Percentiles rank a stretch among this genome's conserved stretches.
Conservation (phyloP, 2,329 filamentous ascomycete species). For the Fusarium sp. region DNA sequence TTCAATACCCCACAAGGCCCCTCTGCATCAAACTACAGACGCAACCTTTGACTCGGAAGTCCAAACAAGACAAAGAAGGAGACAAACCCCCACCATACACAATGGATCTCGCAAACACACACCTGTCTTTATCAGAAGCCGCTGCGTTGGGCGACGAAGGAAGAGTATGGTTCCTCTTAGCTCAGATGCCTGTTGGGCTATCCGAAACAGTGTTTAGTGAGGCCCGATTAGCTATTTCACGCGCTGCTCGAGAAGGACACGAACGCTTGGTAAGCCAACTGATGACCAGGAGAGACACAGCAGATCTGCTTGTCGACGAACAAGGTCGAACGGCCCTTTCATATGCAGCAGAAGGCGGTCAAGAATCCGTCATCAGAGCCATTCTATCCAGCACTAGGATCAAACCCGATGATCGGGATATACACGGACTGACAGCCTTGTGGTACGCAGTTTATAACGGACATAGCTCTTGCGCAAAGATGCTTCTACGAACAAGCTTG, state of each 20-base stretch:
- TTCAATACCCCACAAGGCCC: background rate
- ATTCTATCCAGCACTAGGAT: background rate
- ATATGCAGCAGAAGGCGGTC: constrained; percentile 2
- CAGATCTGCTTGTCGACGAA: background rate
- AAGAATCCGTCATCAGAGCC: background rate
- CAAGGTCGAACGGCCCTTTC: constrained; percentile 1
- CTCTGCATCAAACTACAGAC: background rate
- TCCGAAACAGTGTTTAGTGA: rapidly evolving
- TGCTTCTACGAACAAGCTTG: background rate
- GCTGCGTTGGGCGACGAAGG: constrained; percentile 7
- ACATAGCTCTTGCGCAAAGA: background rate
- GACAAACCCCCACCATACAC: background rate
- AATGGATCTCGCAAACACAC: background rate
- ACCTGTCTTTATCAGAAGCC: background rate
- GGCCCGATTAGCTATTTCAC: background rate
- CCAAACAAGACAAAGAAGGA: rapidly evolving
- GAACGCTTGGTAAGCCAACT: background rate
- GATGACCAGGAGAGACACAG: constrained; percentile 11
- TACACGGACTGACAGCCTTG: rapidly evolving
- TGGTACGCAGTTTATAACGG: background rate
- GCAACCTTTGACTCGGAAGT: rapidly evolving
- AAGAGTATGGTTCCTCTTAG: background rate
- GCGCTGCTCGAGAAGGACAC: constrained; percentile 10
- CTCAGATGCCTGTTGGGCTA: background rate
- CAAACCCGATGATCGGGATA: background rate